These are phyloP conservation scores for Anethum foeniculum DNA, from an alignment of 140 eudicot species.

Conservation along the genomic window DNA sequence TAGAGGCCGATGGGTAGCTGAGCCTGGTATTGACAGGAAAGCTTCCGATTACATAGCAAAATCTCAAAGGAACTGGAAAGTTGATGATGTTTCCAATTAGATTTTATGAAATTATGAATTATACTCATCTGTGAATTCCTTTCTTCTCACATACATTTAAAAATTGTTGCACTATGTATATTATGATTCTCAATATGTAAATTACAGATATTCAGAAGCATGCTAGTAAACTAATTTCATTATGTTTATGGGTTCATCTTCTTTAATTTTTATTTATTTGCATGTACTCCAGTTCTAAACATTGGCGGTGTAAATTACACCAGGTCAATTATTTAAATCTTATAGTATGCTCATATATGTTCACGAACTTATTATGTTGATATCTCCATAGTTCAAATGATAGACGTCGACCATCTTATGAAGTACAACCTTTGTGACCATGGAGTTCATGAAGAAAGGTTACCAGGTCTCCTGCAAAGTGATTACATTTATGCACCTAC, in stretches of 20 bases:
- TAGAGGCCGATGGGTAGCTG: conserved; percentile 26
- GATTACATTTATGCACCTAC: too few relatives aligned
- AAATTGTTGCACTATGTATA: background rate
- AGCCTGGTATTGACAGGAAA: conserved; percentile 33
- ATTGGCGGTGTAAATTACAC: background rate
- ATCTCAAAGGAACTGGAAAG: conserved; percentile 25
- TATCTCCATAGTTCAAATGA: background rate
- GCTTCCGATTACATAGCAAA: conserved; percentile 32
- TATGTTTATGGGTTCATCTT: background rate
- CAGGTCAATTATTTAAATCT: background rate
- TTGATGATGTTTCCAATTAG: conserved; percentile 12
- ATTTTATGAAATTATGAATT: background rate
- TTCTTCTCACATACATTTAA: background rate
- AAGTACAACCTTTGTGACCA: background rate
- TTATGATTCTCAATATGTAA: background rate
- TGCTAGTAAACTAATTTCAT: background rate
- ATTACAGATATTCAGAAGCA: background rate
- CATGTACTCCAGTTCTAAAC: background rate
- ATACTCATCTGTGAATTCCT: background rate
- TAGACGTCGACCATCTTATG: background rate
- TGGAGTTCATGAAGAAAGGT: background rate
- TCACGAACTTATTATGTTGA: background rate
- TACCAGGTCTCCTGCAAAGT: background rate
- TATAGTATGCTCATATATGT: background rate
- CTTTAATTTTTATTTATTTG: background rate